A percentile compares a stretch with the other conserved stretches of the same genome.
Conservation (phyloP, 768 basidiomycete genomes). For the Mycena vitilis region DNA sequence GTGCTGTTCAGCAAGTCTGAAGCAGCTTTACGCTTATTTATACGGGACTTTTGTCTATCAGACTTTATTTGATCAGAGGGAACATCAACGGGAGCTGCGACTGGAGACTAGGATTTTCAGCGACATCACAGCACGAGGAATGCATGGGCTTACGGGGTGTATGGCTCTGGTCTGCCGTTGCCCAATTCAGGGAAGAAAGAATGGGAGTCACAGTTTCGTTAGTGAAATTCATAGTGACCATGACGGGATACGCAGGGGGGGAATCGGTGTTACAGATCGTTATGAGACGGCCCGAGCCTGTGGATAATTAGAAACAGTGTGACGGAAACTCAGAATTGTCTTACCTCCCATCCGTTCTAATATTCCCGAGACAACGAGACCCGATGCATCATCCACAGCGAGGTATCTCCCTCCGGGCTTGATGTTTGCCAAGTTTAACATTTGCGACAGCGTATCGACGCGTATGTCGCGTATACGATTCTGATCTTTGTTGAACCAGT, state of each 20-base stretch:
- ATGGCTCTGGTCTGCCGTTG: constrained; percentile 84
- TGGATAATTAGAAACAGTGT: not conserved
- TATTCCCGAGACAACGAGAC: constrained; percentile 85
- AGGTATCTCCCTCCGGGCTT: constrained; percentile 89
- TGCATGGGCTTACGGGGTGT: constrained; percentile 61
- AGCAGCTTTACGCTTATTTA: constrained; percentile 83
- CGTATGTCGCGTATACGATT: constrained; percentile 86
- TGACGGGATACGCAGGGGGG: constrained; percentile 89
- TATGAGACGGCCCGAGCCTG: constrained; percentile 85
- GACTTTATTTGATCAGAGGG: constrained; percentile 70
- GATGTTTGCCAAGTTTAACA: constrained; percentile 86
- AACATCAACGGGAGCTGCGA: constrained; percentile 69
- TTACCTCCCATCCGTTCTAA: constrained; percentile 88
- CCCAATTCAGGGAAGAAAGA: constrained; percentile 88
- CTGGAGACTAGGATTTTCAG: constrained; percentile 48
- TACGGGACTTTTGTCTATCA: constrained; percentile 75
- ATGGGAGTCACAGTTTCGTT: constrained; percentile 62
- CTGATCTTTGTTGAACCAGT: constrained; percentile 90
- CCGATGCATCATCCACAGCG: constrained; percentile 92
- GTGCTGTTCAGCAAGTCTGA: constrained; percentile 69
- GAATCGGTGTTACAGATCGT: constrained; percentile 91
- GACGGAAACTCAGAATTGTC: constrained; percentile 20
- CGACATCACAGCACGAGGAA: constrained; percentile 10
- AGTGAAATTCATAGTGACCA: constrained; percentile 88
- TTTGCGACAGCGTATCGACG: constrained; percentile 88